Evolutionary conservation across 1,284 basidiomycete species (phyloP).

Genomic region (Apiotrichum gracile): DNA sequence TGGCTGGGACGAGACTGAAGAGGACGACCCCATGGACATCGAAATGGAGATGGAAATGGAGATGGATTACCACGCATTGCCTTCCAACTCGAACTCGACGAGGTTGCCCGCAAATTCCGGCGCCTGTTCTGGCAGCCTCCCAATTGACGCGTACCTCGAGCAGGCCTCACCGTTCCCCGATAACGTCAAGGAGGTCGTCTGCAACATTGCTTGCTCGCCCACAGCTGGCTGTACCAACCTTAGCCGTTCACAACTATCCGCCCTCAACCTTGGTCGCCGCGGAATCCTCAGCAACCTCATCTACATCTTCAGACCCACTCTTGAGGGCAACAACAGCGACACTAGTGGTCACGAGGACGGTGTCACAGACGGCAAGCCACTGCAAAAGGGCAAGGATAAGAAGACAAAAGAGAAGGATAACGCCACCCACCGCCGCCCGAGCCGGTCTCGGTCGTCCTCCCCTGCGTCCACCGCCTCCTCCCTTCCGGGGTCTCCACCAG

Average conservation of each 20-base stretch:
- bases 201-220: conserved; percentile 1
- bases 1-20: neutral
- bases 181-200: neutral
- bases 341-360: neutral
- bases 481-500: neutral
- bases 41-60: neutral
- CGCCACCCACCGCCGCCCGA: neutral
- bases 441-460: neutral
- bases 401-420: neutral
- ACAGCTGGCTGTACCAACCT: neutral
- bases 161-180: neutral
- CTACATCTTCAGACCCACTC: neutral
- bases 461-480: neutral
- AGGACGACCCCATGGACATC: neutral
- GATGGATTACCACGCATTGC: neutral
- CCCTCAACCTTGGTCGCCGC: neutral
- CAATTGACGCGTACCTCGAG: neutral
- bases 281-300: neutral
- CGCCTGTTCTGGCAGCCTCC: neutral
- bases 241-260: neutral
- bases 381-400: neutral
- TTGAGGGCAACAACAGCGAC: neutral
- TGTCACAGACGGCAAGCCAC: too few species aligned
- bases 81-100: neutral
- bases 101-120: neutral